Percentiles rank a stretch among this genome's conserved stretches.
Evolutionary conservation across 352 stramenopile genomes (phyloP).

Genomic region (Phytophthora quininea): DNA sequence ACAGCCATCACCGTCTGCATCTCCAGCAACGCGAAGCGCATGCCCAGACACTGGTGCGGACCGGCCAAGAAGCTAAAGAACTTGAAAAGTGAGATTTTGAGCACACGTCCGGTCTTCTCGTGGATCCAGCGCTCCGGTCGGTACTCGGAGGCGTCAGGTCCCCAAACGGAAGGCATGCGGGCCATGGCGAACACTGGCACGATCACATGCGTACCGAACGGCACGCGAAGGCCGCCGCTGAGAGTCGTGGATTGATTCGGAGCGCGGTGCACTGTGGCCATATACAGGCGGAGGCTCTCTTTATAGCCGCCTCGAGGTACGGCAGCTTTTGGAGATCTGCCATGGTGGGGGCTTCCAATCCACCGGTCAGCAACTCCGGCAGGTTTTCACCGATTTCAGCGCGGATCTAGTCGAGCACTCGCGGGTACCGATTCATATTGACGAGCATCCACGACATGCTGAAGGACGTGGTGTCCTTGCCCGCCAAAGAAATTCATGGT

Average conservation of each 20-base stretch:
- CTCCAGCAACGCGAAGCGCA: constrained; percentile 52
- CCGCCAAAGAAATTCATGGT: constrained; percentile 74
- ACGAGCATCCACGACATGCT: constrained; percentile 79
- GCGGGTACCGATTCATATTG: constrained; percentile 71
- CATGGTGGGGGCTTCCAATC: constrained; percentile 34
- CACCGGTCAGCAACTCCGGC: constrained; percentile 23
- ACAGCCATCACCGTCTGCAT: constrained; percentile 49
- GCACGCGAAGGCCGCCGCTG: constrained; percentile 61
- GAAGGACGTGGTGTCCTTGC: constrained; percentile 71
- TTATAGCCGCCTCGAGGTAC: constrained; percentile 67
- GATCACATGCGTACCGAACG: constrained; percentile 44
- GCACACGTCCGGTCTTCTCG: constrained; percentile 21
- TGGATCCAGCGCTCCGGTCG: constrained; percentile 60
- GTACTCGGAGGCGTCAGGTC: constrained; percentile 46
- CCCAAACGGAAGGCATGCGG: constrained; percentile 49
- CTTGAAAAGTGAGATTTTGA: constrained; percentile 49
- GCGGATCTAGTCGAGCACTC: constrained; percentile 48
- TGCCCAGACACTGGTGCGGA: constrained; percentile 58
- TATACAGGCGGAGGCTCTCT: constrained; percentile 71
- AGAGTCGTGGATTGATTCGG: constrained; percentile 54
- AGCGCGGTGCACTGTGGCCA: constrained; percentile 45
- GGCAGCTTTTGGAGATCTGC: constrained; percentile 54
- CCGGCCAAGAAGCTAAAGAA: constrained; percentile 65
- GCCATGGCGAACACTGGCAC: constrained; percentile 57
- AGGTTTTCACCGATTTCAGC: constrained; percentile 54